phyloP scores from a whole-genome alignment of 257 asterid genomes.

The Solanum stenotomum region DNA sequence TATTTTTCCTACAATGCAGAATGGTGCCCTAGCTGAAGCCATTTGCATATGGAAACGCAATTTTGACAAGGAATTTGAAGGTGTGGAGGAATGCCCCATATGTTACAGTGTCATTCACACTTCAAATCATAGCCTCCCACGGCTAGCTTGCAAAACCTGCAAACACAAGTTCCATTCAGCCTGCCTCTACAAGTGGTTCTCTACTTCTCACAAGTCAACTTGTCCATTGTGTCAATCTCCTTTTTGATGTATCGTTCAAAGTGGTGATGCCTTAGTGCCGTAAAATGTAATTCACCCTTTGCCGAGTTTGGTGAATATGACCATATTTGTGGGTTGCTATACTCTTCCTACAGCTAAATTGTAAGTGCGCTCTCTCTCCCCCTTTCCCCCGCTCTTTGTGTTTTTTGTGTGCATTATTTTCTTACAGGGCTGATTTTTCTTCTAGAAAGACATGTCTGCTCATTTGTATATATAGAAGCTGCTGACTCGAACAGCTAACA shows the following conservation, averaged over 20 bases:
- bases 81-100: slow-evolving; percentile 98
- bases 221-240: slow-evolving; percentile 99
- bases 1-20: slow-evolving; percentile 36
- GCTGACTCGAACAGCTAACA: background rate
- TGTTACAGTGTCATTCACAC: slow-evolving; percentile 97
- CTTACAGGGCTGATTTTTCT: background rate
- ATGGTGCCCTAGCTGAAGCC: slow-evolving; percentile 97
- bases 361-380: background rate
- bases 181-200: slow-evolving; percentile 97
- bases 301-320: background rate
- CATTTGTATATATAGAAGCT: background rate
- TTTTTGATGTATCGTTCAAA: slow-evolving; percentile 32
- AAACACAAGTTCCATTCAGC: slow-evolving; percentile 95
- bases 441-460: background rate
- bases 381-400: background rate
- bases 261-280: background rate
- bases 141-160: slow-evolving; percentile 98
- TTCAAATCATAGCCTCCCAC: slow-evolving; percentile 83
- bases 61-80: slow-evolving; percentile 96
- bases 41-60: slow-evolving; percentile 92
- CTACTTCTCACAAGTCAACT: slow-evolving; percentile 96
- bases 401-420: background rate
- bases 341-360: background rate
- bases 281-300: background rate
- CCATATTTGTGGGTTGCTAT: background rate